Base-by-base conservation (phyloP, 176 grass and related monocot genomes). In the Microstegium vimineum region DNA sequence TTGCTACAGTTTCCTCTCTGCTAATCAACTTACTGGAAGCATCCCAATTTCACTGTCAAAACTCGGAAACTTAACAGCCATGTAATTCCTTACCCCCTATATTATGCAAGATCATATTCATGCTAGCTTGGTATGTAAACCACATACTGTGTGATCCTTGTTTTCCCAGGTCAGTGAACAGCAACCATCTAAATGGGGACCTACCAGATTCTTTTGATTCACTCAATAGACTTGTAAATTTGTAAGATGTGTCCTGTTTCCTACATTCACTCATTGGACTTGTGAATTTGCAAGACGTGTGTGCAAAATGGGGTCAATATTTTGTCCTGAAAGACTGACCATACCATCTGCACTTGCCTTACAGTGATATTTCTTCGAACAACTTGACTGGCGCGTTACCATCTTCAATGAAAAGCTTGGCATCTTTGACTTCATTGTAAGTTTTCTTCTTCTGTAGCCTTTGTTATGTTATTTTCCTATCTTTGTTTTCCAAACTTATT, bases 11-110 rank as follows among this genome's bases (percentile, higher is more conserved):
- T 99, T 99, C 70, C 91, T 99, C 28, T 99, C 97, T 3, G 93
- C 87, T 80, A 99, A 99, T 66, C 91, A 99, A 65, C 84, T 99
- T 69, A 94, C 89, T 57, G 97, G 97, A 91, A 99, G 97, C 83
- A 99, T 99, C 27, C 97, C 97, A n/a, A 82, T 66, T 86, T 95
- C 97, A 71, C 77, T 99, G 80, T 94, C 97, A 69, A 86, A 92
- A 51, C 80, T 99, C 17, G 68, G 32, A 84, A 79, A 83, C 59
- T 85, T 99, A 72, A 63, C 85, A 59, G 97, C 82, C 87, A 91
- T 99, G 97, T 99, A 96, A 88, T 17, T 1, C 79, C 85, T 51
- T 49, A 6, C 3, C 72, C 16, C 9, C 72, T 65, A 67, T 17
- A 18, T 26, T 17, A 18, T 26, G 16, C 9, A 74, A 13, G 6